These are phyloP conservation scores for Chaetomium strumarium DNA, from an alignment of 2,329 filamentous ascomycete species.

Conservation along the genomic window DNA sequence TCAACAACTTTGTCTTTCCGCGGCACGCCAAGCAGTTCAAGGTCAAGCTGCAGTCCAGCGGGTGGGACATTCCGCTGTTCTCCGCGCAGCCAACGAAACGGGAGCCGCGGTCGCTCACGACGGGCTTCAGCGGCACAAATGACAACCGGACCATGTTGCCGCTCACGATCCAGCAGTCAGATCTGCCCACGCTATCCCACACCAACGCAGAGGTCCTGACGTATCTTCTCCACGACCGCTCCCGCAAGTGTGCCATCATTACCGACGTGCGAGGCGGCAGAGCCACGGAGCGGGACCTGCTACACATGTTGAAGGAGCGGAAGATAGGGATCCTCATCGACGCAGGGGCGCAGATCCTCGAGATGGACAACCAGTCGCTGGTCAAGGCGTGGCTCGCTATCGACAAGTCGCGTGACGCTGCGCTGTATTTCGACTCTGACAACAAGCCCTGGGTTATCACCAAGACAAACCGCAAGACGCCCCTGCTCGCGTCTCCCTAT, in stretches of 20 bases:
- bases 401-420: constrained; percentile 40
- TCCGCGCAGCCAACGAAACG: constrained; percentile 13
- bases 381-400: constrained; percentile 46
- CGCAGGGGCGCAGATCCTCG: constrained; percentile 57
- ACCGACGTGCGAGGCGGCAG: constrained; percentile 32
- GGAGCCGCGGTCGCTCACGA: constrained; percentile 39
- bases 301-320: constrained; percentile 32
- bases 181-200: constrained; percentile 49
- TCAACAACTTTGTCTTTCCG: constrained; percentile 62
- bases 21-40: constrained; percentile 59
- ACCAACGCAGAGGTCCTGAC: constrained; percentile 60
- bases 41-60: constrained; percentile 57
- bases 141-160: constrained; percentile 57
- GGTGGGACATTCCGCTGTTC: constrained; percentile 59
- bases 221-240: constrained; percentile 50
- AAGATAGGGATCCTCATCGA: constrained; percentile 55
- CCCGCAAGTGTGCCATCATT: constrained; percentile 42
- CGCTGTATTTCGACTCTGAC: constrained; percentile 46
- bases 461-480: constrained; percentile 31
- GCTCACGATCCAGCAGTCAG: constrained; percentile 54
- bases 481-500: constrained; percentile 49
- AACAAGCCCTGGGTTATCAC: constrained; percentile 42
- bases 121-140: constrained; percentile 68
- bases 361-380: constrained; percentile 49
- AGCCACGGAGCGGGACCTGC: constrained; percentile 40